Conservation (phyloP, 345 rosid genomes). For the Rhodamnia rubescens region DNA sequence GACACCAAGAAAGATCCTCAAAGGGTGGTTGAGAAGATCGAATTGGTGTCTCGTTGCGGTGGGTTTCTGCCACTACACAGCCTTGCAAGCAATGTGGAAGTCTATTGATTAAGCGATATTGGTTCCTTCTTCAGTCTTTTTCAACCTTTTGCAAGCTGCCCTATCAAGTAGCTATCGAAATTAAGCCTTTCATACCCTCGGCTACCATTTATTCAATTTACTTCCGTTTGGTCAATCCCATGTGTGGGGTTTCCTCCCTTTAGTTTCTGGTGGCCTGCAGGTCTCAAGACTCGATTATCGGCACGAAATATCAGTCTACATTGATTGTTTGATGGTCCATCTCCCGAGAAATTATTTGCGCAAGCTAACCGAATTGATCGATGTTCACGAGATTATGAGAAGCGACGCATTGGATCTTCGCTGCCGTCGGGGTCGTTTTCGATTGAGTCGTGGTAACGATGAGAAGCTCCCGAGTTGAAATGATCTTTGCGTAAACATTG, state of each 20-base stretch:
- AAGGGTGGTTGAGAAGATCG: neutral
- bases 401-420: neutral
- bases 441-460: neutral
- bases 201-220: neutral
- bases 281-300: neutral
- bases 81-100: neutral
- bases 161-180: neutral
- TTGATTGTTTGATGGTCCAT: neutral
- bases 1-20: neutral
- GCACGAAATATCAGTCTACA: neutral
- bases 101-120: neutral
- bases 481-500: neutral
- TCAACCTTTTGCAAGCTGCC: neutral
- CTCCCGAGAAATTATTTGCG: neutral
- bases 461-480: neutral
- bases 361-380: neutral
- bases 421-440: neutral
- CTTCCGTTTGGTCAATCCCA: neutral
- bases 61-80: neutral
- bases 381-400: neutral
- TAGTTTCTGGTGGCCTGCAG: neutral
- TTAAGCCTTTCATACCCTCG: neutral
- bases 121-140: neutral
- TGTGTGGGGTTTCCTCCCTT: neutral
- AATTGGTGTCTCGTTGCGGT: neutral